phyloP scores from a whole-genome alignment of 495 filamentous ascomycete genomes.

The Neurospora sp. region DNA sequence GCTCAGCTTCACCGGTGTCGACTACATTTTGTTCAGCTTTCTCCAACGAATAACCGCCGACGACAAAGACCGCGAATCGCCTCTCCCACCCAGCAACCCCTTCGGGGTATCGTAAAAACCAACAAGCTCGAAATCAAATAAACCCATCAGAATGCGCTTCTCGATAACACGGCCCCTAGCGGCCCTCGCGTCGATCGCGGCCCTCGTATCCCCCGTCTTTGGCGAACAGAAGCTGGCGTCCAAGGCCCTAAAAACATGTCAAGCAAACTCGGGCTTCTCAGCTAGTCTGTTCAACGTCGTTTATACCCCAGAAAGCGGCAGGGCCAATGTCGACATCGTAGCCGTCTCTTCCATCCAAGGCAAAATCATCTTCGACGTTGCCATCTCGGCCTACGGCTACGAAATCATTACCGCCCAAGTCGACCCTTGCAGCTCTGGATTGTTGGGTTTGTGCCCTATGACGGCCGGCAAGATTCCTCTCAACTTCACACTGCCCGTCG shows the following conservation, averaged over 20 bases:
- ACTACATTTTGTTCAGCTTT: not conserved
- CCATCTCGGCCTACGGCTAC: slow-evolving; percentile 77
- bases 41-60: not conserved
- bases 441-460: slow-evolving; percentile 90
- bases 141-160: not conserved
- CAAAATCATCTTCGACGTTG: slow-evolving; percentile 67
- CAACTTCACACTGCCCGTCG: slow-evolving; percentile 57
- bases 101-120: not conserved
- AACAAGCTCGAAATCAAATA: not conserved
- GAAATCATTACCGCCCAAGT: slow-evolving; percentile 51
- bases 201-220: slow-evolving; percentile 15
- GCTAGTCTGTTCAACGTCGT: slow-evolving; percentile 74
- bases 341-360: slow-evolving; percentile 79
- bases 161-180: slow-evolving; percentile 14
- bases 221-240: slow-evolving; percentile 47
- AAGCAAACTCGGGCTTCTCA: slow-evolving; percentile 67
- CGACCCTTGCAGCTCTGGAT: slow-evolving; percentile 61
- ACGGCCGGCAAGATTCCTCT: slow-evolving; percentile 73
- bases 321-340: slow-evolving; percentile 64
- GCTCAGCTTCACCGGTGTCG: not conserved
- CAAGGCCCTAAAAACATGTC: slow-evolving; percentile 67
- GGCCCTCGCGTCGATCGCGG: slow-evolving; percentile 16
- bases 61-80: not conserved
- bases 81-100: not conserved
- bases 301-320: slow-evolving; percentile 67